A percentile compares a stretch with the other conserved stretches of the same genome.
Evolutionary conservation across 441 rosid genomes (phyloP).

Genomic region (Euphorbia corollata): DNA sequence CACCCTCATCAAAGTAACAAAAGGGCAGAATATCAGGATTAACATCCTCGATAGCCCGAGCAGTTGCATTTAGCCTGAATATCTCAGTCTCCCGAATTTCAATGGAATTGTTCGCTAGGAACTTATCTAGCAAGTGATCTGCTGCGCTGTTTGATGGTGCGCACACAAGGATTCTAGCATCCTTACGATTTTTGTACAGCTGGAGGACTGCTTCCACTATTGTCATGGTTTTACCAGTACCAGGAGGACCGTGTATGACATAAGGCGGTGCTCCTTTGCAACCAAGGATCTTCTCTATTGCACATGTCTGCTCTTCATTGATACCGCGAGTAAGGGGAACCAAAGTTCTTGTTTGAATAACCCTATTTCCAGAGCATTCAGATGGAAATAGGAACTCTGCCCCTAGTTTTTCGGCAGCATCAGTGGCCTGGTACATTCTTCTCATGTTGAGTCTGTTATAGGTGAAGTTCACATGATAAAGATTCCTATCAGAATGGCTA

Average conservation of each 20-base stretch:
- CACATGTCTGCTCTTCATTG: constrained; percentile 46
- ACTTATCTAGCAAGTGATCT: constrained; percentile 47
- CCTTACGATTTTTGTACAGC: constrained; percentile 24
- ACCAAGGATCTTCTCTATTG: constrained; percentile 46
- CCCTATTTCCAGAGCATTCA: constrained; percentile 20
- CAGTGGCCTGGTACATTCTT: constrained; percentile 52
- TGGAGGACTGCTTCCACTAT: constrained; percentile 51
- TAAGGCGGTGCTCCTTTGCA: constrained; percentile 58
- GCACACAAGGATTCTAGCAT: constrained; percentile 44
- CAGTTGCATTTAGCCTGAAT: constrained; percentile 52
- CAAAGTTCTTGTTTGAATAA: constrained; percentile 22
- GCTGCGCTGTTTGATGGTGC: constrained; percentile 68
- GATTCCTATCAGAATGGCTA: constrained; percentile 27
- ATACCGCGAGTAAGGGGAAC: constrained; percentile 34
- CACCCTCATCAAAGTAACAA: constrained; percentile 34
- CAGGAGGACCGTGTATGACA: constrained; percentile 60
- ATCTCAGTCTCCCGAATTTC: constrained; percentile 37
- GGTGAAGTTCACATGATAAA: constrained; percentile 33
- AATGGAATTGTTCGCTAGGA: constrained; percentile 28
- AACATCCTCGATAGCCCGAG: constrained; percentile 51
- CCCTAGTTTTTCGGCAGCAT: constrained; percentile 38
- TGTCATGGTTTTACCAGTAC: constrained; percentile 59
- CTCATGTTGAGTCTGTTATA: constrained; percentile 41
- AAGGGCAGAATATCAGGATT: constrained; percentile 30
- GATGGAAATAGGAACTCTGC: constrained; percentile 43